Base-by-base conservation (phyloP, 1,284 basidiomycete genomes). In the Inonotus obliquus region DNA sequence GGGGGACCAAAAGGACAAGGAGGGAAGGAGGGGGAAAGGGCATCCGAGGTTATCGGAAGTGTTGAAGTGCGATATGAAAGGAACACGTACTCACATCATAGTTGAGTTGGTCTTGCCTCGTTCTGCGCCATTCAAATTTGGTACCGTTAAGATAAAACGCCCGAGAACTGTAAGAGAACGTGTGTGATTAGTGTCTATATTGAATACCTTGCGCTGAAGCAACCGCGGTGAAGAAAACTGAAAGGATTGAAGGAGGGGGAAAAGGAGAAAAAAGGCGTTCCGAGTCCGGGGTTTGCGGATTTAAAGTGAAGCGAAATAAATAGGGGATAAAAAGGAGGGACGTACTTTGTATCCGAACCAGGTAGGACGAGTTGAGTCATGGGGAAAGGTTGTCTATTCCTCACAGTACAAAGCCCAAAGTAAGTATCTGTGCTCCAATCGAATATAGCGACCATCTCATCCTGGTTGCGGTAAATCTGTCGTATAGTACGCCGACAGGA, bases 351-450 rank as follows among this genome's bases (percentile, higher is more conserved):
- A 57, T 66, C 74, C 11, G 83, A 76, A 58, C 84, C 81, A 19
- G 79, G 75, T 56, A 80, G 72, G 56, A 87, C 79, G 62, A 89
- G 77, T 54, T 84, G 79, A 19, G 81, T 79, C 84, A 89, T 88
- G 10, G 83, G 81, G 60, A 84, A 66, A 5, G 63, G 49, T 57
- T 79, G 77, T 59, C 80, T 79, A 60, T 75, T 72, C 23, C 80
- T 83, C 66, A 87, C 77, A 37, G 79, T 80, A 56, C 78, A 81
- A 56, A 78, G 75, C 19, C 87, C 87, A 54, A 87, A 77, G 65
- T 81, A 78, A 66, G 78, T 77, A 27, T 80, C 79, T 51, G 76
- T 62, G 21, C 69, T 79, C 85, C 87, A 89, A 65, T 87, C 82
- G 49, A 89, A 75, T 66, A 76, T 74, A 17, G 85, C 87, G 66